A percentile compares a stretch with the other conserved stretches of the same genome.
Conservation (phyloP, 1,139 yeast genomes). For the Candida frijolesensis region DNA sequence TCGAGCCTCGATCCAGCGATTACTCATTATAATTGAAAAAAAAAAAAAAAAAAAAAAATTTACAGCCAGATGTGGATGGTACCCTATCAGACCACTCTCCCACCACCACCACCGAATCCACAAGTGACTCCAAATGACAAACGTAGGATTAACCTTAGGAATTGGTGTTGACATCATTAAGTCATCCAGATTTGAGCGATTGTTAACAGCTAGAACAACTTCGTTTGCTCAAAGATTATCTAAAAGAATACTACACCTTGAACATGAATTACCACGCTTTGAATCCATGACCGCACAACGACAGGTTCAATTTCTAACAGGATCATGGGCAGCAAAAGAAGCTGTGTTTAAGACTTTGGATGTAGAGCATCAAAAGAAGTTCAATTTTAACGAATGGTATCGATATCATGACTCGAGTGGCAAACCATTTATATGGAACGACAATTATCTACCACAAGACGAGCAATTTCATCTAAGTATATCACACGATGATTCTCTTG, state of each 20-base stretch:
- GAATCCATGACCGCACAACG: conserved; percentile 13
- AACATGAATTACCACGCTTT: conserved; percentile 46
- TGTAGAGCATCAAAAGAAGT: conserved; percentile 46
- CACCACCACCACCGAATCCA: neutral
- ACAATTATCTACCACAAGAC: conserved; percentile 25
- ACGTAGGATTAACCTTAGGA: conserved; percentile 33
- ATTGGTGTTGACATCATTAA: conserved; percentile 67
- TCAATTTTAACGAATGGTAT: conserved; percentile 66
- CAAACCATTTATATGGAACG: conserved; percentile 41
- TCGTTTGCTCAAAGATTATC: conserved; percentile 43
- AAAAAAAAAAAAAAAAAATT: neutral
- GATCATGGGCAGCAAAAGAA: conserved; percentile 76
- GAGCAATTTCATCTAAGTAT: conserved; percentile 59
- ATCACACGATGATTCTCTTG: conserved; percentile 65
- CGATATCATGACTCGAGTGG: conserved; percentile 40
- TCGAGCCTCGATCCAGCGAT: neutral
- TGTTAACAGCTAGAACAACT: conserved; percentile 34
- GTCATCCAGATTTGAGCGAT: conserved; percentile 47
- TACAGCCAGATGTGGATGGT: neutral
- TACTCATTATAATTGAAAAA: neutral
- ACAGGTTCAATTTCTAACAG: conserved; percentile 45
- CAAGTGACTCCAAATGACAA: neutral
- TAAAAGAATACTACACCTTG: conserved; percentile 52
- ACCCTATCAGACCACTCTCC: neutral
- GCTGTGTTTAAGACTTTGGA: conserved; percentile 69